Percentiles rank a stretch among this genome's conserved stretches.
These are phyloP conservation scores for Eucalyptus decipiens DNA, from an alignment of 345 rosid species.

Conservation along the genomic window DNA sequence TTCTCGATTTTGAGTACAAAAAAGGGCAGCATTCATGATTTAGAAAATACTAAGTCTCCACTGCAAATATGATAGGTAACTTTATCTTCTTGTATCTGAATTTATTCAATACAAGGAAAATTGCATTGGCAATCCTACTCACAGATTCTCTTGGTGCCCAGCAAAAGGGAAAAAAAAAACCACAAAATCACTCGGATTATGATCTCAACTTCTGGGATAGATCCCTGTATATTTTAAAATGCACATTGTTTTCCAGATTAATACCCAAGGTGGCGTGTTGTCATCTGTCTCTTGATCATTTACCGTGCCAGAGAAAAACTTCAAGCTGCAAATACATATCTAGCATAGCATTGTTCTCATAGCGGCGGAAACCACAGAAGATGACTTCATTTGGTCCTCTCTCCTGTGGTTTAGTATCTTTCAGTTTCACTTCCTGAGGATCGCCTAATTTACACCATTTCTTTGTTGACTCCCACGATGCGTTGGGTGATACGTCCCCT, in stretches of 20 bases:
- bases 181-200: neutral
- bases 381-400: neutral
- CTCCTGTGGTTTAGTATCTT: neutral
- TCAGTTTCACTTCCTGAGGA: neutral
- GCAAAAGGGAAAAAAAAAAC: neutral
- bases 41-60: neutral
- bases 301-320: neutral
- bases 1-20: neutral
- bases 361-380: neutral
- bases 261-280: rapidly evolving
- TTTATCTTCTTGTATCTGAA: neutral
- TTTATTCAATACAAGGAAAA: neutral
- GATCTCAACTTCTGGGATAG: neutral
- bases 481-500: neutral
- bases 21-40: neutral
- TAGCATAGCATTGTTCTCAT: neutral
- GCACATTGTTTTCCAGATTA: neutral
- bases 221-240: neutral
- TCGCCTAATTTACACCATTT: neutral
- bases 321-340: neutral
- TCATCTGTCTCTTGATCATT: neutral
- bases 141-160: neutral
- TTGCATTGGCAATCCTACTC: neutral
- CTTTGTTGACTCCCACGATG: neutral
- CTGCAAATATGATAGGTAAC: neutral